phyloP scores from a whole-genome alignment of 768 basidiomycete genomes.

The Phylloporus sp. region DNA sequence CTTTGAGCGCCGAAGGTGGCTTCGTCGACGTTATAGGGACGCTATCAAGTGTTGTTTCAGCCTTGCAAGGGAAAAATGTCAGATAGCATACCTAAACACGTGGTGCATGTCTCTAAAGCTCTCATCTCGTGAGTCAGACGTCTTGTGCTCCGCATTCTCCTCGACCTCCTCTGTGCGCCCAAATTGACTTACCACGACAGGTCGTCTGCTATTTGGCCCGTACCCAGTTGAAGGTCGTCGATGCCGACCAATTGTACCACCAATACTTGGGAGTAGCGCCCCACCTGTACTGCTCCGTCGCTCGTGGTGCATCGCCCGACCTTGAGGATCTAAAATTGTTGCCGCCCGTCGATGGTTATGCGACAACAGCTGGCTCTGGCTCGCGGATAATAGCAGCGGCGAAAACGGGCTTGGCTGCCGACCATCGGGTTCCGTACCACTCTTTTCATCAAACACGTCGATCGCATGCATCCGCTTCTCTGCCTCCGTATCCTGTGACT shows the following conservation, averaged over 20 bases:
- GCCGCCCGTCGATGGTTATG: conserved; percentile 69
- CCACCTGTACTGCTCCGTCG: conserved; percentile 76
- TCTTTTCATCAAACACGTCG: conserved; percentile 21
- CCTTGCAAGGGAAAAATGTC: background rate
- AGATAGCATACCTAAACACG: conserved; percentile 63
- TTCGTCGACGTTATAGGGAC: conserved; percentile 96
- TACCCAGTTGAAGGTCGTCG: conserved; percentile 71
- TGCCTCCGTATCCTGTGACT: conserved; percentile 59
- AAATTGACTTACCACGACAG: conserved; percentile 45
- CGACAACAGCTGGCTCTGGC: conserved; percentile 55
- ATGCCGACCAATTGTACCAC: conserved; percentile 62
- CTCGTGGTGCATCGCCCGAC: conserved; percentile 61
- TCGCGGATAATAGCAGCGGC: conserved; percentile 35
- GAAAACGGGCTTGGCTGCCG: conserved; percentile 22
- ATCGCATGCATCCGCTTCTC: conserved; percentile 27
- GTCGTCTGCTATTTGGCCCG: conserved; percentile 29
- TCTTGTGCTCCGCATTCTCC: conserved; percentile 42
- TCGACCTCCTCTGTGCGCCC: conserved; percentile 46
- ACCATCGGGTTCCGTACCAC: conserved; percentile 19
- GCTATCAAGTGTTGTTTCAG: conserved; percentile 35
- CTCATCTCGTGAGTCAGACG: conserved; percentile 37
- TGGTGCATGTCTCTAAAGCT: conserved; percentile 45
- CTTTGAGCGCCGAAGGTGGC: conserved; percentile 70
- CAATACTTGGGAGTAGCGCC: conserved; percentile 42
- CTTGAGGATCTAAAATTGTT: conserved; percentile 69